Conservation (phyloP, 352 stramenopile genomes). For the Pelagophyceae sp. region DNA sequence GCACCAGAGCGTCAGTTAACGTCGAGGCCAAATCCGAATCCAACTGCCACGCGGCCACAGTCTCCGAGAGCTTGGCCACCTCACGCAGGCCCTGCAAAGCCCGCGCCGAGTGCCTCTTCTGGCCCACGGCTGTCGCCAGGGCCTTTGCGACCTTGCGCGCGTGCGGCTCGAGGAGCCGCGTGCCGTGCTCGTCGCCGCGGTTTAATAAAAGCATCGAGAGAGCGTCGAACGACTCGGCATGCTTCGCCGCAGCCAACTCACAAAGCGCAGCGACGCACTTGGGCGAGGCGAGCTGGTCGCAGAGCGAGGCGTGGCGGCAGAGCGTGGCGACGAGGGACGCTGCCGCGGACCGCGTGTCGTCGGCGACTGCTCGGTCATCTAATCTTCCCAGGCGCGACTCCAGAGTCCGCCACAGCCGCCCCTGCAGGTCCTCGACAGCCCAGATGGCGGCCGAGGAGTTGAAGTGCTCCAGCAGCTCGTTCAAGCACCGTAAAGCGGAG, state of each 20-base stretch:
- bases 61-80: neutral
- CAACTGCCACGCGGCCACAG: neutral
- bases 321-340: neutral
- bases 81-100: neutral
- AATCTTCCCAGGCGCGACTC: neutral
- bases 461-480: constrained; percentile 7
- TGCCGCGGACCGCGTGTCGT: neutral
- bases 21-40: neutral
- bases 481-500: neutral
- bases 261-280: neutral
- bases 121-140: neutral
- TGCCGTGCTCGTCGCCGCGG: neutral
- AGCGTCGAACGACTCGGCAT: neutral
- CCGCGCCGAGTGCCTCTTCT: neutral
- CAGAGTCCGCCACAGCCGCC: neutral
- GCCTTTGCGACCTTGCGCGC: neutral
- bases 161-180: neutral
- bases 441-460: neutral
- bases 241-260: neutral
- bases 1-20: neutral
- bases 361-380: neutral
- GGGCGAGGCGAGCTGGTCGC: neutral
- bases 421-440: neutral
- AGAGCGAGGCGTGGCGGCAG: neutral
- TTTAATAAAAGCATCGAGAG: neutral